phyloP scores from a whole-genome alignment of 2,329 filamentous ascomycete species.

The Trichophyton rubrum region DNA sequence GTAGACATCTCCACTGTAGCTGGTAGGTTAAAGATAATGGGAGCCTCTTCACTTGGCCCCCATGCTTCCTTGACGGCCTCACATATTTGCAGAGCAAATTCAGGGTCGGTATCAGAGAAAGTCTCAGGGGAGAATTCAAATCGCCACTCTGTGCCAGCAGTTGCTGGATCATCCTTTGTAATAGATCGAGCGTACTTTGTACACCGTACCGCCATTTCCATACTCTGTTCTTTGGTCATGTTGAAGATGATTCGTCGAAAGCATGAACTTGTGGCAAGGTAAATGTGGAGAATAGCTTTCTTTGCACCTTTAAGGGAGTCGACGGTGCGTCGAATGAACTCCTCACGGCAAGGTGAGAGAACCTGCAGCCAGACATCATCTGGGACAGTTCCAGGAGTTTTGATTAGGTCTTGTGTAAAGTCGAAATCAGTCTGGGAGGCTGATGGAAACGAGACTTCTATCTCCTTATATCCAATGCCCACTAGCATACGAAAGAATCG shows the following conservation, averaged over 20 bases:
- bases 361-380: conserved; percentile 90
- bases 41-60: conserved; percentile 65
- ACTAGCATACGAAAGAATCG: conserved; percentile 89
- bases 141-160: conserved; percentile 44
- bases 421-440: conserved; percentile 93
- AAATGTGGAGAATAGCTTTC: conserved; percentile 90
- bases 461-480: conserved; percentile 91
- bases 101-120: conserved; percentile 80
- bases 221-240: conserved; percentile 67
- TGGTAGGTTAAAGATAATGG: conserved; percentile 92
- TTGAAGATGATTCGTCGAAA: conserved; percentile 87
- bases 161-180: conserved; percentile 61
- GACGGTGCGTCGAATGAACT: conserved; percentile 80
- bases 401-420: conserved; percentile 76
- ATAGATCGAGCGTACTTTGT: conserved; percentile 76
- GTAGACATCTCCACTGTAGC: conserved; percentile 93
- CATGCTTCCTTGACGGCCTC: conserved; percentile 90
- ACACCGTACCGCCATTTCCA: conserved; percentile 74
- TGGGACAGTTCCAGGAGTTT: conserved; percentile 69
- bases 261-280: conserved; percentile 90
- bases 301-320: conserved; percentile 80
- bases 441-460: conserved; percentile 90
- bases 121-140: conserved; percentile 42
- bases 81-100: conserved; percentile 72
- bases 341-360: conserved; percentile 78